Base-by-base conservation (phyloP, 805 yeast genomes). In the Suhomyces faveliae region DNA sequence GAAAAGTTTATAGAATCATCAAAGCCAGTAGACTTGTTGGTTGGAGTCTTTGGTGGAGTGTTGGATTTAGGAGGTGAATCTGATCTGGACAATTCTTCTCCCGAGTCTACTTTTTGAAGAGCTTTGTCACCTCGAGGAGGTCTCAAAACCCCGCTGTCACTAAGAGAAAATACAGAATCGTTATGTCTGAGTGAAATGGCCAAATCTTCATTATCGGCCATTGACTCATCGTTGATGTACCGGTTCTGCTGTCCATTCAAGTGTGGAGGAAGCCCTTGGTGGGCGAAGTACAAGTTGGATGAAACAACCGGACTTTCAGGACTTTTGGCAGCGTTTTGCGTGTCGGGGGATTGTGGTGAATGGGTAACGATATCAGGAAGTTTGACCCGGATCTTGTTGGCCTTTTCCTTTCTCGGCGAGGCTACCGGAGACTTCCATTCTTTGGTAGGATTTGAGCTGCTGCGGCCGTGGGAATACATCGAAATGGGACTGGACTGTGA, bases 241-340 rank as follows among this genome's bases (percentile, higher is more conserved):
- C 43, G 22, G 19, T 17, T 33, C 20, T 33, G 37, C 37, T 15
- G 37, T 50, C 53, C 45, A 47, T 57, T 43, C 65, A 71, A 46
- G 54, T 80, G 85, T 2, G 81, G 82, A 3, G 85, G 84, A 8
- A 77, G 59, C 0, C 85, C 85, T 53, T 80, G 85, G 55, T 77
- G 80, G 4, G 75, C 77, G 61, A 80, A 80, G 59, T 81, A 80
- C 20, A 79, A 77, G 57, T 74, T 79, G 12, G 71, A 64, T 19
- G 53, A 51, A 24, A 66, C 60, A 19, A 66, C 63, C 1, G 65
- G 65, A 40, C 67, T 67, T 15, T 45, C 40, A 8, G 47, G 40
- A 9, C n/a, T 30, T 21, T 29, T 35, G 30, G 8, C 23, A 20
- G 21, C 8, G 38, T 17, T 35, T 39, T 11, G 37, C 22, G 30